A percentile compares a stretch with the other conserved stretches of the same genome.
These are phyloP conservation scores for Dianthus caryophyllus DNA, from an alignment of 148 eudicot species.

Conservation along the genomic window DNA sequence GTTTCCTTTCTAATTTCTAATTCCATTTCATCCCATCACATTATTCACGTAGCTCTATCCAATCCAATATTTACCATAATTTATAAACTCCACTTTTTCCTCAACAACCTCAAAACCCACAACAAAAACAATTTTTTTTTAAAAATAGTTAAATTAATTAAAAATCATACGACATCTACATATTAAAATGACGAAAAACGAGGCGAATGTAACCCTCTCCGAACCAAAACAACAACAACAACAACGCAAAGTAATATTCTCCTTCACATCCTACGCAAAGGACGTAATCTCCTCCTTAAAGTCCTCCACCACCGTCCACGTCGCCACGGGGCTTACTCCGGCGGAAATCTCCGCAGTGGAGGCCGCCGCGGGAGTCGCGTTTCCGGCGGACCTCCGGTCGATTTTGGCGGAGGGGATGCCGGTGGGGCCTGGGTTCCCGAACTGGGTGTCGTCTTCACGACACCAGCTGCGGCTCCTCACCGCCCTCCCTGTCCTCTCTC, in stretches of 20 bases:
- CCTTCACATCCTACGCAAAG: constrained; percentile 28
- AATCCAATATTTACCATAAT: too few relatives aligned
- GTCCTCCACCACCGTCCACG: constrained; percentile 31
- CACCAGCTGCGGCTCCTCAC: constrained; percentile 50
- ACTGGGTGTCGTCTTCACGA: constrained; percentile 65
- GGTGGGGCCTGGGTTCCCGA: constrained; percentile 64
- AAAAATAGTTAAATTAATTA: too few relatives aligned
- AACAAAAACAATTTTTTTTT: too few relatives aligned
- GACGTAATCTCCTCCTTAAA: constrained; percentile 25
- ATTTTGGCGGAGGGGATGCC: constrained; percentile 68
- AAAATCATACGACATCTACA: too few relatives aligned
- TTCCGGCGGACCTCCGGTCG: constrained; percentile 71
- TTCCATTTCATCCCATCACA: too few relatives aligned
- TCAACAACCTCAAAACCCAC: too few relatives aligned
- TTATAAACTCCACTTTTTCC: too few relatives aligned
- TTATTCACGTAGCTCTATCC: too few relatives aligned
- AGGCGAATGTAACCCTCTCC: neutral
- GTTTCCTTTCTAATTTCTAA: too few relatives aligned
- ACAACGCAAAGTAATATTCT: constrained; percentile 25
- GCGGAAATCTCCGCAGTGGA: constrained; percentile 48
- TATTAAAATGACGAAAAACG: constrained; percentile 13
- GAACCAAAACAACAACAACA: neutral
- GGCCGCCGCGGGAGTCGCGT: constrained; percentile 34
- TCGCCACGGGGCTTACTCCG: constrained; percentile 45
- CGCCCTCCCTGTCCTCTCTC: constrained; percentile 38